Percentiles rank a stretch among this genome's conserved stretches.
Evolutionary conservation across 1,284 basidiomycete species (phyloP).

Genomic region (Ganoderma lucidum): DNA sequence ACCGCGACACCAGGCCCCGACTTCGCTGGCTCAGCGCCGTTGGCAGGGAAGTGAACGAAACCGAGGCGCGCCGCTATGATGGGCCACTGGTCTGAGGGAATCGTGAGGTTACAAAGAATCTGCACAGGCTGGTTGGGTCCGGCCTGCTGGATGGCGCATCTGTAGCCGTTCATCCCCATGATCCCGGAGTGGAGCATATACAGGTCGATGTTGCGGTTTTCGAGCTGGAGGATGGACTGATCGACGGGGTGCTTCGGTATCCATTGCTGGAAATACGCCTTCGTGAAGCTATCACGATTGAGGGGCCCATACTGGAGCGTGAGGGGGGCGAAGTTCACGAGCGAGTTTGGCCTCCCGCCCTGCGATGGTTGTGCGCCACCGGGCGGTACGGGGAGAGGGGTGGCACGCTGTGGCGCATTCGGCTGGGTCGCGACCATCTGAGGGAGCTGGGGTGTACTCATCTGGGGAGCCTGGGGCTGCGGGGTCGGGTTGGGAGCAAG

Average conservation of each 20-base stretch:
- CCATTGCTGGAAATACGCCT: constrained; percentile 59
- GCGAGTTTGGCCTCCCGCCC: constrained; percentile 18
- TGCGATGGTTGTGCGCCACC: constrained; percentile 21
- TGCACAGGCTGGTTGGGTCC: background rate
- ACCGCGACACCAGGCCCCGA: constrained; percentile 66
- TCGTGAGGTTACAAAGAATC: background rate
- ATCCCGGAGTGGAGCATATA: constrained; percentile 64
- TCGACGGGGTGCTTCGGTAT: constrained; percentile 52
- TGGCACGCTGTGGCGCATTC: constrained; percentile 27
- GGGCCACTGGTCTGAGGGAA: constrained; percentile 62
- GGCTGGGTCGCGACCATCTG: constrained; percentile 24
- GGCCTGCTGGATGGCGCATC: background rate
- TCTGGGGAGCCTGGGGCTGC: constrained; percentile 26
- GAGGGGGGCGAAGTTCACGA: constrained; percentile 13
- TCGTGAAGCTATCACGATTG: constrained; percentile 57
- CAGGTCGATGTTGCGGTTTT: constrained; percentile 62
- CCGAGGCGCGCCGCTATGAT: constrained; percentile 71
- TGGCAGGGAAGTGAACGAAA: constrained; percentile 66
- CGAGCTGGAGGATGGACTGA: constrained; percentile 51
- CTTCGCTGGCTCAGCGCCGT: constrained; percentile 60
- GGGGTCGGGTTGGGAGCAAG: constrained; percentile 18
- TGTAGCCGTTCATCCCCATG: constrained; percentile 47
- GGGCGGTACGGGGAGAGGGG: constrained; percentile 28
- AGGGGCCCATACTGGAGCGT: constrained; percentile 17
- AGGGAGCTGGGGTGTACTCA: constrained; percentile 31